These are phyloP conservation scores for Nemania diffusa DNA, from an alignment of 2,329 filamentous ascomycete species.

Conservation along the genomic window DNA sequence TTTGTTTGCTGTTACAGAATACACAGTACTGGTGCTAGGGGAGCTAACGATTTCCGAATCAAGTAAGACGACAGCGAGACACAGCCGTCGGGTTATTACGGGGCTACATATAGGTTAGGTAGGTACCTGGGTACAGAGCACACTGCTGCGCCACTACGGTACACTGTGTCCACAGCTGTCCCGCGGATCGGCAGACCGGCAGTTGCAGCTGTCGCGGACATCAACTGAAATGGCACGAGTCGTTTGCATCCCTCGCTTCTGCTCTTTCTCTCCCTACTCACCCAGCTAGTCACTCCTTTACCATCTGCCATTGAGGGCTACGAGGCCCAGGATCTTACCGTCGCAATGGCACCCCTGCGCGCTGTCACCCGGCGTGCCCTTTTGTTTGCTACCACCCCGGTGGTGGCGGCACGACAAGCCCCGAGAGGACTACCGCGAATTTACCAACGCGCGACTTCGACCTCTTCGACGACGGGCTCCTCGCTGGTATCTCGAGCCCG, in stretches of 20 bases:
- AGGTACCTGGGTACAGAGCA: no score
- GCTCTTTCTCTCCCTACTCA: constrained; percentile 6
- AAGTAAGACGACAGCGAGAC: constrained; percentile 31
- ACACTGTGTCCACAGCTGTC: constrained; percentile 16
- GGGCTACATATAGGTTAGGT: no score
- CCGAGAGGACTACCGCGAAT: constrained; percentile 36
- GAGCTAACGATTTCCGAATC: constrained; percentile 25
- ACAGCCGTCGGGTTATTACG: not conserved
- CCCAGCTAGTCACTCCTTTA: constrained; percentile 28
- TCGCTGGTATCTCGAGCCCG: constrained; percentile 9
- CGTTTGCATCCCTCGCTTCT: constrained; percentile 11
- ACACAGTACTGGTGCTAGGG: not conserved
- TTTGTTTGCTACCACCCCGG: constrained; percentile 33
- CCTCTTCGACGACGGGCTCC: constrained; percentile 25
- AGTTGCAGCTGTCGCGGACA: constrained; percentile 30
- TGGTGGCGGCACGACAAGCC: constrained; percentile 33
- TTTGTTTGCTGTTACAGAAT: constrained; percentile 2
- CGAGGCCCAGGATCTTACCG: constrained; percentile 39
- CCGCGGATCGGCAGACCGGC: not conserved
- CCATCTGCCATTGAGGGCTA: constrained; percentile 46
- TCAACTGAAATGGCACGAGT: constrained; percentile 5
- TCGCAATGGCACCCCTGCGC: constrained; percentile 44
- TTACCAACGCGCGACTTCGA: constrained; percentile 39
- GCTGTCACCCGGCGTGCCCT: constrained; percentile 40
- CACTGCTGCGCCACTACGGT: no score